Percentiles rank a stretch among this genome's conserved stretches.
phyloP scores from a whole-genome alignment of 2,329 filamentous ascomycete genomes.

The Didymella segeticola region DNA sequence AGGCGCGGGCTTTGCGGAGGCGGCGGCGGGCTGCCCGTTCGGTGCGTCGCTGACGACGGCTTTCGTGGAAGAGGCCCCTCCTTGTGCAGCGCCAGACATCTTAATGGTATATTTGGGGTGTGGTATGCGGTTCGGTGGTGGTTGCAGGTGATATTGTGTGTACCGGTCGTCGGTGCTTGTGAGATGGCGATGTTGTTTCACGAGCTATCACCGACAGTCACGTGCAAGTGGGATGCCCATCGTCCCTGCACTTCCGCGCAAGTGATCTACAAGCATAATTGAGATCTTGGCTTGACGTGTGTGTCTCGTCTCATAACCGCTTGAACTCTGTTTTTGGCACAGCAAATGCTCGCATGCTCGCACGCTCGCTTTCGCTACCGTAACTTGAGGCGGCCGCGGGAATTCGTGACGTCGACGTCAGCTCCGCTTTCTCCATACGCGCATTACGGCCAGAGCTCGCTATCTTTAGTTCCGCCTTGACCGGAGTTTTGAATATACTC shows the following conservation, averaged over 20 bases:
- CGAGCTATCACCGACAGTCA: slow-evolving; percentile 10
- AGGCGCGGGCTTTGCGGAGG: slow-evolving; percentile 61
- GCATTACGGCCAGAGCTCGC: slow-evolving; percentile 9
- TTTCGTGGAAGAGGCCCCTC: slow-evolving; percentile 50
- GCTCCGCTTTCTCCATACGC: slow-evolving; percentile 11
- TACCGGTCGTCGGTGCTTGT: neutral
- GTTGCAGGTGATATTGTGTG: neutral
- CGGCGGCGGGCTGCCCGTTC: slow-evolving; percentile 28
- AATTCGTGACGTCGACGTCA: neutral
- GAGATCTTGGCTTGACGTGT: slow-evolving; percentile 6
- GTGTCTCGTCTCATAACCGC: neutral
- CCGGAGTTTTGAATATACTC: slow-evolving; percentile 13
- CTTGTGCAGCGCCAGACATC: slow-evolving; percentile 59
- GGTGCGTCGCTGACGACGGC: slow-evolving; percentile 33
- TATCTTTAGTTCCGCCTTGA: slow-evolving; percentile 16
- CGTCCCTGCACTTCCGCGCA: slow-evolving; percentile 2
- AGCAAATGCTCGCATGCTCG: neutral
- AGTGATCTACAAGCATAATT: neutral
- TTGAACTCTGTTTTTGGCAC: neutral
- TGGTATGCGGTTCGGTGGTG: neutral
- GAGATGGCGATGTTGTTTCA: slow-evolving; percentile 15
- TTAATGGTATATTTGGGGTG: slow-evolving; percentile 6
- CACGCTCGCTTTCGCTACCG: neutral
- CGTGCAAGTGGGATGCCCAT: slow-evolving; percentile 11
- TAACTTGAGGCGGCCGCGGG: neutral